A percentile compares a stretch with the other conserved stretches of the same genome.
phyloP scores from a whole-genome alignment of 352 stramenopile species.

The Phytophthora hybrid region DNA sequence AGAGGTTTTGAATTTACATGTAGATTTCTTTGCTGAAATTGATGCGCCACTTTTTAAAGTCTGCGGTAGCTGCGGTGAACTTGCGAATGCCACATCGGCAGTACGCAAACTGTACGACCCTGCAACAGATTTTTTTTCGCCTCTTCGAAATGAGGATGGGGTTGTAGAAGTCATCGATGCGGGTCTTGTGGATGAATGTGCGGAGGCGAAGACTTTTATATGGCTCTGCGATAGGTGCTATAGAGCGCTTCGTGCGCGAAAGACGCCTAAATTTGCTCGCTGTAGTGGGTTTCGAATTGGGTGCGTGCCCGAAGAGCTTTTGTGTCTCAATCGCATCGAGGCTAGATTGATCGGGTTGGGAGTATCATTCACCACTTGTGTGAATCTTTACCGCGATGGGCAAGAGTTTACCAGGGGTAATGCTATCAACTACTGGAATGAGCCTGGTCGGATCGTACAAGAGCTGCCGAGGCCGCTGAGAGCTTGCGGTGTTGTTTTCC shows the following conservation, averaged over 20 bases:
- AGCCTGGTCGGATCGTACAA: not conserved
- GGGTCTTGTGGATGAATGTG: too few species aligned
- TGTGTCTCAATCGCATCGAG: slow-evolving; percentile 14
- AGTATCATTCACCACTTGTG: slow-evolving; percentile 19
- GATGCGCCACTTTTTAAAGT: slow-evolving; percentile 5
- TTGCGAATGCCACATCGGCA: not conserved
- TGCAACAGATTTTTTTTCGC: not conserved
- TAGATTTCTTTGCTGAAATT: slow-evolving; percentile 12
- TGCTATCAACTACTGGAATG: slow-evolving; percentile 24
- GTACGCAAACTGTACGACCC: slow-evolving; percentile 1
- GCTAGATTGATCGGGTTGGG: slow-evolving; percentile 7
- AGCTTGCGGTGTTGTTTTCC: not conserved
- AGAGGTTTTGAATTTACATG: not conserved
- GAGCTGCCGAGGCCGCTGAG: slow-evolving; percentile 5
- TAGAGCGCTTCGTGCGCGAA: not conserved
- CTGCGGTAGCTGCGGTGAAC: slow-evolving; percentile 16
- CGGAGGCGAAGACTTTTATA: slow-evolving; percentile 1
- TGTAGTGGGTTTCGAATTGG: slow-evolving; percentile 14
- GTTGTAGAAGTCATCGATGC: not conserved
- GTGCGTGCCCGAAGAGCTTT: slow-evolving; percentile 1
- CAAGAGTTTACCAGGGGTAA: slow-evolving; percentile 10
- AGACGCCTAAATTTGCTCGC: slow-evolving; percentile 15
- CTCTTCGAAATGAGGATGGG: not conserved
- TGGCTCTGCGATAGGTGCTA: slow-evolving; percentile 13
- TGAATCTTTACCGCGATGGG: slow-evolving; percentile 5